Evolutionary conservation across 441 rosid genomes (phyloP).

Genomic region (Erysimum pusillum): DNA sequence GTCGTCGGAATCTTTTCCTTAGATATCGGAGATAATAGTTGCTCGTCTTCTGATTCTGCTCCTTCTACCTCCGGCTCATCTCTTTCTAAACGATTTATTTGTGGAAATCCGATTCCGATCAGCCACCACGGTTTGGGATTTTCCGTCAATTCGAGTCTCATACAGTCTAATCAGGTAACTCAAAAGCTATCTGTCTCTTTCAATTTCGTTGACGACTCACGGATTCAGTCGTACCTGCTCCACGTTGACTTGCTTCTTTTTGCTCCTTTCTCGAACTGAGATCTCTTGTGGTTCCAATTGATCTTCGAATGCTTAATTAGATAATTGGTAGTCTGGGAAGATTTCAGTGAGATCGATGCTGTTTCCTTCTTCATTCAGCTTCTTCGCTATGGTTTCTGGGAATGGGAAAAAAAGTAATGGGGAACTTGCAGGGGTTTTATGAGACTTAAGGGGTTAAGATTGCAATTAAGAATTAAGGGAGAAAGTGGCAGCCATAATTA

Average conservation of each 20-base stretch:
- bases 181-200: not conserved
- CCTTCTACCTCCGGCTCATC: constrained; percentile 39
- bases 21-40: not conserved
- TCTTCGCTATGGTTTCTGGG: constrained; percentile 22
- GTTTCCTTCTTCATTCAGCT: constrained; percentile 5
- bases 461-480: not conserved
- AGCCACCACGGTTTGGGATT: constrained; percentile 42
- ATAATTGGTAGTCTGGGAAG: not conserved
- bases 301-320: not conserved
- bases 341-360: not conserved
- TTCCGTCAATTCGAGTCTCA: constrained; percentile 40
- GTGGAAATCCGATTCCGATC: constrained; percentile 39
- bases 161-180: constrained; percentile 47
- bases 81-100: constrained; percentile 30
- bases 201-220: not conserved
- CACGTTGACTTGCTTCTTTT: constrained; percentile 31
- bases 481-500: constrained; percentile 8
- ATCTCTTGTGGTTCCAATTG: not conserved
- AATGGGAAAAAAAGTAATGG: not conserved
- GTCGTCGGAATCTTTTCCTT: constrained; percentile 37
- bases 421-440: not conserved
- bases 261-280: constrained; percentile 12
- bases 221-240: not conserved
- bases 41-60: constrained; percentile 32
- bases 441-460: constrained; percentile 31